These are phyloP conservation scores for Metschnikowia baotianmanensis DNA, from an alignment of 805 yeast species.

Conservation along the genomic window DNA sequence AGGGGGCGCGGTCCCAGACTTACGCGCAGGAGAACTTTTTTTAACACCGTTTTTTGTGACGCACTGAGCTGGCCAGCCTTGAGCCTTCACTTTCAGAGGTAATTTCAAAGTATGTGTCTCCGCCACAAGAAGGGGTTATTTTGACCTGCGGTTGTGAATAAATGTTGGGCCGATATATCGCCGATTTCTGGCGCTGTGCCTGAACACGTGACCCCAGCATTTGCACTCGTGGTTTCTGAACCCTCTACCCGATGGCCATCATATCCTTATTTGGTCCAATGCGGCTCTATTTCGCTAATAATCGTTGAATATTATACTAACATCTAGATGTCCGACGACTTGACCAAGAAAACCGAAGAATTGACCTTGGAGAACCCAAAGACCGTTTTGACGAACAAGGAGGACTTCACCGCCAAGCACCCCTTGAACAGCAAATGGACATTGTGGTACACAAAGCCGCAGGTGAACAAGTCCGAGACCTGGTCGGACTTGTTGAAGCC, in stretches of 20 bases:
- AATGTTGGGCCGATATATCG: no score
- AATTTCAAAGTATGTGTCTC: slow-evolving; percentile 12
- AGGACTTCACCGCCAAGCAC: slow-evolving; percentile 74
- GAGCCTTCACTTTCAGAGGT: slow-evolving; percentile 12
- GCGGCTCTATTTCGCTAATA: background rate
- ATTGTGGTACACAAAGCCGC: slow-evolving; percentile 96
- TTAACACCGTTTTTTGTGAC: slow-evolving; percentile 21
- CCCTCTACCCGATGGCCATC: no score
- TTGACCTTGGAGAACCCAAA: slow-evolving; percentile 38
- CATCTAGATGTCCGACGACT: slow-evolving; percentile 43
- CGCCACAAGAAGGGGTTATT: no score
- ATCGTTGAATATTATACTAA: slow-evolving; percentile 10
- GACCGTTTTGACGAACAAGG: slow-evolving; percentile 58
- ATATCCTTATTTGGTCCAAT: no score
- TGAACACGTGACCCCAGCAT: no score
- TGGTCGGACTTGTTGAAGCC: slow-evolving; percentile 94
- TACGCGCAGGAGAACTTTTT: slow-evolving; percentile 26
- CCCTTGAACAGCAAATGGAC: slow-evolving; percentile 93
- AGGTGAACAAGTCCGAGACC: slow-evolving; percentile 70
- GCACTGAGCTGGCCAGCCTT: slow-evolving; percentile 4
- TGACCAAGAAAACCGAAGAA: slow-evolving; percentile 43
- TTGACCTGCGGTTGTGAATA: no score
- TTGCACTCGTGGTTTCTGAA: no score
- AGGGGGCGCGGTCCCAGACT: slow-evolving; percentile 14
- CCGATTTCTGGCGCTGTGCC: no score